Evolutionary conservation across 2,329 filamentous ascomycete genomes (phyloP).

Genomic region (Endocalyx cinctus): DNA sequence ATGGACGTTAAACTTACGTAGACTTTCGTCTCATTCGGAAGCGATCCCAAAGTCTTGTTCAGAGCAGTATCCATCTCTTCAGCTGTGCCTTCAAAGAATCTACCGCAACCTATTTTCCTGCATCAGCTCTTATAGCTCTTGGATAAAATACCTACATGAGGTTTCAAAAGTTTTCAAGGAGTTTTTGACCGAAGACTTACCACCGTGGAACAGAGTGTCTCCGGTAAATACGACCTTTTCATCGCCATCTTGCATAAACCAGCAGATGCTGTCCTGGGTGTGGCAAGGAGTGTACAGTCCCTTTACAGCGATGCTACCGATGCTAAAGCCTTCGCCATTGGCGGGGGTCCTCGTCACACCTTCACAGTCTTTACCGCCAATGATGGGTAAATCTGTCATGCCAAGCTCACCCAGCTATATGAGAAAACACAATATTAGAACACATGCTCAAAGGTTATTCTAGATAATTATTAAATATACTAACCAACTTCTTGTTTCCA

Average conservation of each 20-base stretch:
- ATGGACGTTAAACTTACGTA: no score
- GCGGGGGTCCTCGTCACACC: conserved; percentile 72
- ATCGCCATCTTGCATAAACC: conserved; percentile 76
- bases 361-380: conserved; percentile 83
- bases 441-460: conserved; percentile 2
- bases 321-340: conserved; percentile 72
- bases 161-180: no score
- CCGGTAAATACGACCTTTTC: conserved; percentile 85
- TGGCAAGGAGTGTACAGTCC: conserved; percentile 96
- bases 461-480: conserved; percentile 12
- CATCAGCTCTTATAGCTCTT: no score
- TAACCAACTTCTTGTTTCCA: conserved; percentile 78
- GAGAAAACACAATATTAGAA: neutral
- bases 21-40: conserved; percentile 89
- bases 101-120: conserved; percentile 77
- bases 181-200: no score
- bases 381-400: conserved; percentile 65
- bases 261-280: conserved; percentile 98
- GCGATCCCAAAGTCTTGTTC: conserved; percentile 73
- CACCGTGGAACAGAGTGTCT: conserved; percentile 92
- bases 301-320: conserved; percentile 79
- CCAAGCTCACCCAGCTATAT: conserved; percentile 37
- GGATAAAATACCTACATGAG: no score
- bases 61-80: conserved; percentile 90
- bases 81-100: conserved; percentile 90